These are phyloP conservation scores for Zygnema cylindricum DNA, from an alignment of 139 green algal genomes.

Conservation along the genomic window DNA sequence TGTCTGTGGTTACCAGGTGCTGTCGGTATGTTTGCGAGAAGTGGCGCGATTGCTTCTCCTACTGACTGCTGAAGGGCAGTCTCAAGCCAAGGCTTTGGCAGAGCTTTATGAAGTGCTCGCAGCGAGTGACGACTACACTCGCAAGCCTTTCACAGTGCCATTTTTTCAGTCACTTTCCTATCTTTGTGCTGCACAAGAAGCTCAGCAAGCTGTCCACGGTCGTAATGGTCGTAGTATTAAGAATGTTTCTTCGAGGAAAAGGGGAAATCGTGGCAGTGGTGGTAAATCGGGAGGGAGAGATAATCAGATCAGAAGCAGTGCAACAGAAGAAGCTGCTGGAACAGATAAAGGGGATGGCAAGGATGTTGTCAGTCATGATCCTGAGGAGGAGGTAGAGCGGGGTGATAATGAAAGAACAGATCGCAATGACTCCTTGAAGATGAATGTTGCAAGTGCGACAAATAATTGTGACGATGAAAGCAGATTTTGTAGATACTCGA, in stretches of 20 bases:
- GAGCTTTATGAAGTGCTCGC: constrained; percentile 38
- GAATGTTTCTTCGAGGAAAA: too few species aligned
- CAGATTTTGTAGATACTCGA: not conserved
- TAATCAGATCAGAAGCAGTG: not conserved
- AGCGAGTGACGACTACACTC: constrained; percentile 39
- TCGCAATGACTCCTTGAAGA: not conserved
- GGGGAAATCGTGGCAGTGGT: too few species aligned
- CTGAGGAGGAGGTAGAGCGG: not conserved
- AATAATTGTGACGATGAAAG: too few species aligned
- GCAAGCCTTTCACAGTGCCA: constrained; percentile 22
- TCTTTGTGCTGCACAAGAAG: not conserved
- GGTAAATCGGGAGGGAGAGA: not conserved
- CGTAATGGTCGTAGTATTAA: not conserved
- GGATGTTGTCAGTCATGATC: not conserved
- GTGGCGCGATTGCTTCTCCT: not conserved
- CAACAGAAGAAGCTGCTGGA: not conserved
- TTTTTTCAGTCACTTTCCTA: constrained; percentile 30
- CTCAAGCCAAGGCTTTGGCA: not conserved
- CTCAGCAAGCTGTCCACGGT: not conserved
- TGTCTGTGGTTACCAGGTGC: not conserved
- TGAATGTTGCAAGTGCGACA: not conserved
- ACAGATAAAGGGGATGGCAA: not conserved
- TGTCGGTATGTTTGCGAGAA: not conserved
- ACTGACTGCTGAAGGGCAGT: not conserved
- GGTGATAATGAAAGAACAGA: not conserved